These are phyloP conservation scores for Laguncularia racemosa DNA, from an alignment of 345 rosid species.

Conservation along the genomic window DNA sequence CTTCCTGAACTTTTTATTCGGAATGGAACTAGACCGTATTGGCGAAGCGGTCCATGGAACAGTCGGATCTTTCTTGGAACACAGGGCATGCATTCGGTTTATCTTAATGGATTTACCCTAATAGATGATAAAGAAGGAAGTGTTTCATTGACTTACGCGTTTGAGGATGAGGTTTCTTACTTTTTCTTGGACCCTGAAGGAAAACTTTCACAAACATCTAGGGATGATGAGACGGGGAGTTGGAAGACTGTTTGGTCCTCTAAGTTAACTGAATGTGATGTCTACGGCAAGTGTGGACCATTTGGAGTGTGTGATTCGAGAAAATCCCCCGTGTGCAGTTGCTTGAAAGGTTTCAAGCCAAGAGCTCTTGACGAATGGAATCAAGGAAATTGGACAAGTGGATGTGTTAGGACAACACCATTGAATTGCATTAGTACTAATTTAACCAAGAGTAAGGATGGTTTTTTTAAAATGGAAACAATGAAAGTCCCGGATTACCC, in stretches of 20 bases:
- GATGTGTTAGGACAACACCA: conserved; percentile 14
- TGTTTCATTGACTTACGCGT: conserved; percentile 8
- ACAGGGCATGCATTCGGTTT: conserved; percentile 2
- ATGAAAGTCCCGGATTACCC: conserved; percentile 15
- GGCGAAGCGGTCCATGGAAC: conserved; percentile 65
- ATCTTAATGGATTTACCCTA: conserved; percentile 16
- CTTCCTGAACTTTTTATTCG: conserved; percentile 27
- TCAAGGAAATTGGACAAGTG: conserved; percentile 20
- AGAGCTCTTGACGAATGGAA: conserved; percentile 17
- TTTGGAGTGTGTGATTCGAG: conserved; percentile 12
- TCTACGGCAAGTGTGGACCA: conserved; percentile 20
- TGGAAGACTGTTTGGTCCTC: neutral
- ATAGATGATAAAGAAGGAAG: conserved; percentile 10
- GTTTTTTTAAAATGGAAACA: conserved; percentile 8
- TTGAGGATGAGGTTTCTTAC: neutral
- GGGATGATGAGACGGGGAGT: neutral
- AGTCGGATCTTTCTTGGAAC: conserved; percentile 23
- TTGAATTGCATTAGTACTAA: conserved; percentile 14
- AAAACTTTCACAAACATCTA: neutral
- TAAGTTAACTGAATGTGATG: conserved; percentile 7
- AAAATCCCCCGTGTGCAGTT: conserved; percentile 19
- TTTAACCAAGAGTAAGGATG: conserved; percentile 10
- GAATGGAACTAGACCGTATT: conserved; percentile 28
- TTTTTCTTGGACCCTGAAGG: conserved; percentile 7
- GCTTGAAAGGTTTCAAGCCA: conserved; percentile 12